Evolutionary conservation across 495 filamentous ascomycete species (phyloP), one percentile per base, ranked within the genome.

Genomic region (Chaetomidium leptoderma): DNA sequence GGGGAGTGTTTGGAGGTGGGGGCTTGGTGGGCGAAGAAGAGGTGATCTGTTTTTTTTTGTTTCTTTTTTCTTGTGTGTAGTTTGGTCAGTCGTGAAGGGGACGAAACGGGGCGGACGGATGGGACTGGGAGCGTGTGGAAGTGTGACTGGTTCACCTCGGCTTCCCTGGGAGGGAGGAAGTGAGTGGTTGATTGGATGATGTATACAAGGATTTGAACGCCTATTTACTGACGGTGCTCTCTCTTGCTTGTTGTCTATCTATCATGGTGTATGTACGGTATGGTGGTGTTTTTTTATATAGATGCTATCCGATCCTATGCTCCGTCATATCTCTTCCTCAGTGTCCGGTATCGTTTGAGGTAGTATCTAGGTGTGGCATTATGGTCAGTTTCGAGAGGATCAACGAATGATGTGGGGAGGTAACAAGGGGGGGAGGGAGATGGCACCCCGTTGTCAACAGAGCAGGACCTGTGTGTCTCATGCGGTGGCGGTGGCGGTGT

Each of bases 1-100:
- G 90, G 92, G 40, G 92, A 97, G 73, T 95, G 91, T 71, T 73
- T 97, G 43, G 92, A 97, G 77, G 82, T 93, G 55, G 92, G 91
- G 51, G 91, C 89, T n/a, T 96, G 91, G 91, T 95, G 90, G 86
- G 91, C 89, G 24, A 62, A 24, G 49, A 58, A 55, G 55, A 43
- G 42, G 35, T 62, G 53, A 58, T 47, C 47, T 53, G 5, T 40
- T 43, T 47, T 6, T 11, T 17, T n/a, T 13, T 4, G 8, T 45
- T 45, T 27, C 11, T 32, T 52, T 36, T 11, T 13, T 27, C 14
- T 16, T 19, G 21, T 26, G 9, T 26, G 42, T 27, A n/a, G n/a
- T n/a, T n/a, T n/a, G n/a, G n/a, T n/a, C n/a, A n/a, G n/a, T 45
- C 17, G 23, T 1, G 21, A 17, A 9, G 7, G 13, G 2, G 16